Conservation (phyloP, 306 rosid species). For the Hylodesmum podocarpum region DNA sequence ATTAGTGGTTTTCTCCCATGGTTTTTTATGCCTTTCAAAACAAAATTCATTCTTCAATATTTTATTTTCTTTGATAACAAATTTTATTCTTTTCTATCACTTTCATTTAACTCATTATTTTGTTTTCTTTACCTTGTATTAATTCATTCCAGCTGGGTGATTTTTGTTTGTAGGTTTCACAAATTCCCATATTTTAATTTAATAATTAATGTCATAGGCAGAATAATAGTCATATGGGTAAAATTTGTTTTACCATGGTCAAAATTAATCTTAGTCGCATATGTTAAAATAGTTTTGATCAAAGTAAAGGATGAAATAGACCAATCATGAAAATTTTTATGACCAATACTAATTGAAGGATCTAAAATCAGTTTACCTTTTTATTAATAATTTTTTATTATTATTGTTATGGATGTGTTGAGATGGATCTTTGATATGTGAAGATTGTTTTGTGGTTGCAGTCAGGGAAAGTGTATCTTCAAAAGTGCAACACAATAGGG, state of each 20-base stretch:
- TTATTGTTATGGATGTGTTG: not conserved
- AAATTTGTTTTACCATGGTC: not conserved
- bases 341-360: no score
- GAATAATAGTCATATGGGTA: not conserved
- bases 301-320: no score
- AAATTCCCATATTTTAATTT: not conserved
- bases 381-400: no score
- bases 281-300: no score
- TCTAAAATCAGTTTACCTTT: no score
- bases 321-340: no score
- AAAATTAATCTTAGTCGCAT: no score
- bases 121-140: not conserved
- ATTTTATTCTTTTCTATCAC: not conserved
- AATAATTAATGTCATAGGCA: not conserved
- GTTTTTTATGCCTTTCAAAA: not conserved
- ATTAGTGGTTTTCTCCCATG: not conserved
- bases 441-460: constrained; percentile 34
- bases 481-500: constrained; percentile 51
- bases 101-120: not conserved
- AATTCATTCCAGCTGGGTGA: not conserved
- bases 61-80: not conserved
- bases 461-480: constrained; percentile 92
- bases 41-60: no score
- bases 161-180: not conserved
- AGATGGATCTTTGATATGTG: not conserved